Evolutionary conservation across 192 early-diverging fungal genomes (phyloP).

Genomic region (Umbelopsis ramanniana): DNA sequence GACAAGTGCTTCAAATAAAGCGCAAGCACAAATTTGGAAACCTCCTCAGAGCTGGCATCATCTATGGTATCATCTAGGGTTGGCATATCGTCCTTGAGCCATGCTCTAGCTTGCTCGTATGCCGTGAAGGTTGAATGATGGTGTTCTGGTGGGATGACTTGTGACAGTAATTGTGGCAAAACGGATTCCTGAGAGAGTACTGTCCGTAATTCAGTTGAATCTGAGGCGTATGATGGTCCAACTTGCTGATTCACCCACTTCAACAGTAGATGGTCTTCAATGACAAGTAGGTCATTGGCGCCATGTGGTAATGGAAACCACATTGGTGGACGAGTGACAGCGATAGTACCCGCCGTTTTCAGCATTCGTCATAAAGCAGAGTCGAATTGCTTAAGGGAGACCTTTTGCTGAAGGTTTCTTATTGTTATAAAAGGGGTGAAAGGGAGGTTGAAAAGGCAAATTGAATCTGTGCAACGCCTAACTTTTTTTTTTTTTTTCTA

Average conservation of each 20-base stretch:
- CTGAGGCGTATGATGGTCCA: not conserved
- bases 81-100: constrained; percentile 10
- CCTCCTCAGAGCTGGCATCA: not conserved
- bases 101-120: not conserved
- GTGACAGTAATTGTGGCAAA: constrained; percentile 14
- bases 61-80: not conserved
- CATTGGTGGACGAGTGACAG: constrained; percentile 11
- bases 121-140: not conserved
- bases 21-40: constrained; percentile 3
- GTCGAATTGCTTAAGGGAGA: constrained; percentile 9
- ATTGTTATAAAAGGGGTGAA: constrained; percentile 19
- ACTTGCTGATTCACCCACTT: constrained; percentile 8
- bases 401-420: not conserved
- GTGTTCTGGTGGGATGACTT: not conserved
- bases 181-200: not conserved
- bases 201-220: not conserved
- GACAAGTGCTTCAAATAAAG: not conserved
- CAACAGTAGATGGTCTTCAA: constrained; percentile 11
- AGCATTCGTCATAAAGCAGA: constrained; percentile 25
- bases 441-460: constrained; percentile 6
- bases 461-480: constrained; percentile 18
- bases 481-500: constrained; percentile 7
- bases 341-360: constrained; percentile 17
- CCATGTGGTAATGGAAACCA: not conserved
- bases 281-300: not conserved